phyloP scores from a whole-genome alignment of 177 flowering plant species.

The Vitis hybrid region DNA sequence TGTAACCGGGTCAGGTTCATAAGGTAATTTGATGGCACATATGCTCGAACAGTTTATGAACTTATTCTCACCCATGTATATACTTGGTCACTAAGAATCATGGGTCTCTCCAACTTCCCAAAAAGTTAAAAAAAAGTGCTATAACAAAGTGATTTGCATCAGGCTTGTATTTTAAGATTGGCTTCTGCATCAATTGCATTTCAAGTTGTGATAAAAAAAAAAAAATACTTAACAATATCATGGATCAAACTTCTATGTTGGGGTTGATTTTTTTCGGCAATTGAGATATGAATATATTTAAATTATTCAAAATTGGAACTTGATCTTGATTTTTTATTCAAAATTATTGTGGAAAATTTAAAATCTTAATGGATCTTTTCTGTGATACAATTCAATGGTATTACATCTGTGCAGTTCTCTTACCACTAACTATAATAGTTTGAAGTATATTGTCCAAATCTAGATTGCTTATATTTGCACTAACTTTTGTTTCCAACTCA shows the following conservation, averaged over 20 bases:
- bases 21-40: not conserved
- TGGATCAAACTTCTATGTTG: not conserved
- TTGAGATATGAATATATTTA: not conserved
- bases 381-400: not conserved
- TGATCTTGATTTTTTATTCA: not conserved
- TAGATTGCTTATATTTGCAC: too few relatives aligned
- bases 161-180: not conserved
- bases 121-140: not conserved
- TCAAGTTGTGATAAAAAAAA: not conserved
- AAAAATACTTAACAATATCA: not conserved
- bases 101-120: not conserved
- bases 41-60: not conserved
- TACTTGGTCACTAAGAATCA: not conserved
- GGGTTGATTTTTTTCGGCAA: not conserved
- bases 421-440: too few relatives aligned
- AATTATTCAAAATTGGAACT: not conserved
- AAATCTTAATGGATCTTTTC: not conserved
- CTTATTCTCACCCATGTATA: not conserved
- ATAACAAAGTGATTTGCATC: not conserved
- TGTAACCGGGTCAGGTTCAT: not conserved
- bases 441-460: too few relatives aligned
- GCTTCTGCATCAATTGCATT: not conserved
- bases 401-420: too few relatives aligned
- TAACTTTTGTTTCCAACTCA: not conserved
- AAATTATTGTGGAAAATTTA: too few relatives aligned